Evolutionary conservation across 768 basidiomycete species (phyloP), one percentile per base, ranked within the genome.

Genomic region (Gautieria morchelliformis): DNA sequence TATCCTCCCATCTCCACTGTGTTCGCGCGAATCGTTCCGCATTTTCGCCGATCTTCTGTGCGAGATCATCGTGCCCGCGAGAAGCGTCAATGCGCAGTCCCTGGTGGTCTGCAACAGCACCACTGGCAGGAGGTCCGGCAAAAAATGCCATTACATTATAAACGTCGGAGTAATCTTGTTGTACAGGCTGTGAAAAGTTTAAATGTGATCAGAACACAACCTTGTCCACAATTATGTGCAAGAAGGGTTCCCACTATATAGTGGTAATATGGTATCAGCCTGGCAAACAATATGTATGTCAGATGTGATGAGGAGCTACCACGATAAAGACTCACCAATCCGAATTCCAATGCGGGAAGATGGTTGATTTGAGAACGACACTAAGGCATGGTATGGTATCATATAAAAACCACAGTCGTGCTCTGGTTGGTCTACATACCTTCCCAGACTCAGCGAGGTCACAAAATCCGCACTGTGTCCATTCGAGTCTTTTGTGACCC

Each of bases 61-160:
- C 85, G 41, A 85, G 63, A 0, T 73, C 80, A 9, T 76, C 77
- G 39, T 78, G 74, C 15, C 83, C 80, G 33, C n/a, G 22, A n/a
- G 78, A 71, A 7, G 73, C 19, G 3, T 19, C 42, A 44, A 44
- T n/a, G n/a, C 20, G 42, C 7, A 44, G 20, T 9, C n/a, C 42
- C 2, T 44, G 17, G 4, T 9, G 9, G 5, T 22, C 42, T 44
- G 17, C 20, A 17, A 22, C 42, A n/a, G n/a, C n/a, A n/a, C n/a
- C n/a, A n/a, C n/a, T n/a, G n/a, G n/a, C n/a, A 44, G 42, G 74
- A 61, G 78, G 77, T 0, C 86, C 85, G 0, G 80, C 78, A 70
- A 89, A 89, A 72, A 92, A 92, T 1, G 82, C 69, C 50, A 87
- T 74, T 5, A 81, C 72, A 61, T 90, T 88, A 66, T 86, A 78